These are phyloP conservation scores for Cyclotella choctawhatcheeana DNA, from an alignment of 108 stramenopile genomes.

Conservation along the genomic window DNA sequence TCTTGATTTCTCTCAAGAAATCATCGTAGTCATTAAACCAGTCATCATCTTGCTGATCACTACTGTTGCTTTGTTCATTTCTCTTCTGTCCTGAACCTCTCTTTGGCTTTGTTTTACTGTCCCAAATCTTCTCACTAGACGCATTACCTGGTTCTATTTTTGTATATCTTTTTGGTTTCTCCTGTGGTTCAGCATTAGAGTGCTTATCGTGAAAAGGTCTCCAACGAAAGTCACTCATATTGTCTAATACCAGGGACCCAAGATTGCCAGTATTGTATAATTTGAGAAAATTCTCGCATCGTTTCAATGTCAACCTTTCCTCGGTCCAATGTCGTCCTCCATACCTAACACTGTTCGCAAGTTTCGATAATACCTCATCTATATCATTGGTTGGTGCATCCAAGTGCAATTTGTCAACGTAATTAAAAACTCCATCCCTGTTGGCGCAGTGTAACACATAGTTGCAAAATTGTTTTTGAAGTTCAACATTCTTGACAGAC, in stretches of 20 bases:
- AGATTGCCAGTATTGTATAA: slow-evolving; percentile 26
- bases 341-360: slow-evolving; percentile 1
- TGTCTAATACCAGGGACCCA: slow-evolving; percentile 14
- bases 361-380: neutral
- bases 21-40: too few species aligned
- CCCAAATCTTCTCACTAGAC: too few species aligned
- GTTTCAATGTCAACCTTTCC: neutral
- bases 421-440: slow-evolving; percentile 16
- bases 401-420: slow-evolving; percentile 18
- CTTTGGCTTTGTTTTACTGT: too few species aligned
- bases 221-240: slow-evolving; percentile 7
- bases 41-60: too few species aligned
- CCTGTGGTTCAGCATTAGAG: too few species aligned
- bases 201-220: too few species aligned
- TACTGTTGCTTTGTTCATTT: too few species aligned
- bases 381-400: slow-evolving; percentile 28
- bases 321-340: too few species aligned
- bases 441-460: slow-evolving; percentile 14
- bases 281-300: slow-evolving; percentile 19
- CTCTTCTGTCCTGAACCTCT: too few species aligned
- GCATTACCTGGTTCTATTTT: too few species aligned
- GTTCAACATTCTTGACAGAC: neutral
- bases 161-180: too few species aligned
- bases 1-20: too few species aligned
- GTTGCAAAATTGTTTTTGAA: slow-evolving; percentile 11